phyloP scores from a whole-genome alignment of 2,329 filamentous ascomycete species.

The Pseudogymnoascus sp. region DNA sequence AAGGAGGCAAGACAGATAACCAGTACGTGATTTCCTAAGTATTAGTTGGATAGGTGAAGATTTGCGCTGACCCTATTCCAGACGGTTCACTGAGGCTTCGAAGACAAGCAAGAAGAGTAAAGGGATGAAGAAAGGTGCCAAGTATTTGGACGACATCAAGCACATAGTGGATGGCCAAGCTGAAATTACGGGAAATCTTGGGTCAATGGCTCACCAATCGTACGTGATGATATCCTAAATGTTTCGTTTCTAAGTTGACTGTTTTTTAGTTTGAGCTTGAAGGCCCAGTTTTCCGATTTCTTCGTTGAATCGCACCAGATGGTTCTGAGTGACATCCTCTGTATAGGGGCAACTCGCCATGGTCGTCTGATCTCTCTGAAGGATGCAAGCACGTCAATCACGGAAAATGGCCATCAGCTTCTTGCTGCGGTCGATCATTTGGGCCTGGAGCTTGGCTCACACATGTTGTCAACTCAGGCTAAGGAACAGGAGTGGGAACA shows the following conservation, averaged over 20 bases:
- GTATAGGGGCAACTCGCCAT: background rate
- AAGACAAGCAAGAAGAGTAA: background rate
- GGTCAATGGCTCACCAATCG: conserved; percentile 1
- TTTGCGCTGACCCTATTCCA: background rate
- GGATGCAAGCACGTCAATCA: conserved; percentile 1
- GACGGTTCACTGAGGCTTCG: background rate
- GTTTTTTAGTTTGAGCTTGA: background rate
- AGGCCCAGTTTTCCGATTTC: background rate
- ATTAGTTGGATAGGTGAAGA: background rate
- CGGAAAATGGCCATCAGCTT: background rate
- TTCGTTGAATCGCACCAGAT: background rate
- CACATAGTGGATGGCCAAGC: background rate
- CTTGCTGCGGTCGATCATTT: background rate
- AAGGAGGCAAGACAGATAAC: conserved; percentile 2
- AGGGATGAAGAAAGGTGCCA: background rate
- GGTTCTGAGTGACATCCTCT: background rate
- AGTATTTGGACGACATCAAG: background rate
- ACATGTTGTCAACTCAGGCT: background rate
- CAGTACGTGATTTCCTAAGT: background rate
- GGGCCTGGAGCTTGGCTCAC: background rate
- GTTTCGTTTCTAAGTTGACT: background rate
- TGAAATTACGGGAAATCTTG: background rate
- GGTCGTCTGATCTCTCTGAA: background rate
- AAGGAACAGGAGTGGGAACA: background rate
- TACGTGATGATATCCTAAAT: background rate